A percentile compares a stretch with the other conserved stretches of the same genome.
phyloP scores from a whole-genome alignment of 2,329 filamentous ascomycete genomes.

The Capronia americana region DNA sequence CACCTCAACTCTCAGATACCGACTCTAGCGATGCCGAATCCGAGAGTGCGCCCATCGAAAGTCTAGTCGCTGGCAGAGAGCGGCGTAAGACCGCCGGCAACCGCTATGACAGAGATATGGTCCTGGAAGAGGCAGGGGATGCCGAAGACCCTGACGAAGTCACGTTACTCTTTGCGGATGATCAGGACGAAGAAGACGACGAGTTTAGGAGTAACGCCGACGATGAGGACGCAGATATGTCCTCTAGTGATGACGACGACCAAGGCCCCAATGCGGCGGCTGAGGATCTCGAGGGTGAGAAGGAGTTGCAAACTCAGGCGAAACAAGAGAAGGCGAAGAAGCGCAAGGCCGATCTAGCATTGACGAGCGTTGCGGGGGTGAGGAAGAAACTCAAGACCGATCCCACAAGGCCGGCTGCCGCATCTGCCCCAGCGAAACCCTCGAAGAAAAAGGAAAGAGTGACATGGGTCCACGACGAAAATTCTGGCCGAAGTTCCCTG shows the following conservation, averaged over 20 bases:
- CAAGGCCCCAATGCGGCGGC: constrained; percentile 62
- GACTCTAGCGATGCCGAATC: constrained; percentile 44
- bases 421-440: constrained; percentile 46
- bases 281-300: constrained; percentile 84
- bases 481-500: constrained; percentile 67
- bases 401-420: constrained; percentile 42
- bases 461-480: constrained; percentile 70
- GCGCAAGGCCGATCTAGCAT: constrained; percentile 77
- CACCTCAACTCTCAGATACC: constrained; percentile 33
- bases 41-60: constrained; percentile 59
- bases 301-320: constrained; percentile 79
- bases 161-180: constrained; percentile 77
- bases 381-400: constrained; percentile 79
- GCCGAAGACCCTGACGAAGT: constrained; percentile 55
- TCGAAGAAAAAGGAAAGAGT: constrained; percentile 76
- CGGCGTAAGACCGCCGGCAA: constrained; percentile 84
- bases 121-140: constrained; percentile 71
- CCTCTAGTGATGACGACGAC: constrained; percentile 81
- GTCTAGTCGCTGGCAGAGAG: constrained; percentile 74
- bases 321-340: constrained; percentile 77
- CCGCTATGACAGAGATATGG: constrained; percentile 78
- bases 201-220: constrained; percentile 57
- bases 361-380: constrained; percentile 63
- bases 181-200: constrained; percentile 67
- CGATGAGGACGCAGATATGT: constrained; percentile 85